A percentile compares a stretch with the other conserved stretches of the same genome.
These are phyloP conservation scores for Aurinia saxatilis DNA, from an alignment of 345 rosid genomes.

Conservation along the genomic window DNA sequence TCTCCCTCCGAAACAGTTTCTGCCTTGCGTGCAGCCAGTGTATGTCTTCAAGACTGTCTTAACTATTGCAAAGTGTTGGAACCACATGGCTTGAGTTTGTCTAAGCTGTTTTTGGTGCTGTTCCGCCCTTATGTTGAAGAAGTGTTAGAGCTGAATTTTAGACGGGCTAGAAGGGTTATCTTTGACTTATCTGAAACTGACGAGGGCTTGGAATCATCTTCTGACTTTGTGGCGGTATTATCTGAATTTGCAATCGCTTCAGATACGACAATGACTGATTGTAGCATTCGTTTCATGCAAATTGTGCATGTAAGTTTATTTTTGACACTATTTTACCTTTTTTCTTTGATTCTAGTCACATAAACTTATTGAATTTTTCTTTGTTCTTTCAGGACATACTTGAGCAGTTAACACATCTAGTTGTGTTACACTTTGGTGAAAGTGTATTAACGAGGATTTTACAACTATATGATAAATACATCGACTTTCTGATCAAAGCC, in stretches of 20 bases:
- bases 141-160: conserved; percentile 81
- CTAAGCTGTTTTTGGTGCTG: conserved; percentile 83
- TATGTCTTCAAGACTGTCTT: conserved; percentile 77
- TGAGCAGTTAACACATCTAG: conserved; percentile 69
- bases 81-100: conserved; percentile 68
- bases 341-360: background rate
- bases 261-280: conserved; percentile 54
- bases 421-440: conserved; percentile 73
- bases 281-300: conserved; percentile 73
- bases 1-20: conserved; percentile 68
- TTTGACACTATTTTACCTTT: background rate
- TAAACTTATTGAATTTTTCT: background rate
- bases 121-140: conserved; percentile 81
- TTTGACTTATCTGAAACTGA: conserved; percentile 50
- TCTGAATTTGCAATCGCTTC: conserved; percentile 55
- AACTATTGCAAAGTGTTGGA: conserved; percentile 71
- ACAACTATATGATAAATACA: conserved; percentile 73
- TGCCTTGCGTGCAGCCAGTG: conserved; percentile 72
- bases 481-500: conserved; percentile 68
- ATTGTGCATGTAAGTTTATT: conserved; percentile 62
- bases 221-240: conserved; percentile 46
- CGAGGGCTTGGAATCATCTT: conserved; percentile 48
- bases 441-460: conserved; percentile 64
- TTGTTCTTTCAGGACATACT: conserved; percentile 60
- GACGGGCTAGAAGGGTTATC: conserved; percentile 67